Percentiles rank a stretch among this genome's conserved stretches.
These are phyloP conservation scores for Hemisphaericaspora nanyangensis DNA, from an alignment of 805 yeast species.

Conservation along the genomic window DNA sequence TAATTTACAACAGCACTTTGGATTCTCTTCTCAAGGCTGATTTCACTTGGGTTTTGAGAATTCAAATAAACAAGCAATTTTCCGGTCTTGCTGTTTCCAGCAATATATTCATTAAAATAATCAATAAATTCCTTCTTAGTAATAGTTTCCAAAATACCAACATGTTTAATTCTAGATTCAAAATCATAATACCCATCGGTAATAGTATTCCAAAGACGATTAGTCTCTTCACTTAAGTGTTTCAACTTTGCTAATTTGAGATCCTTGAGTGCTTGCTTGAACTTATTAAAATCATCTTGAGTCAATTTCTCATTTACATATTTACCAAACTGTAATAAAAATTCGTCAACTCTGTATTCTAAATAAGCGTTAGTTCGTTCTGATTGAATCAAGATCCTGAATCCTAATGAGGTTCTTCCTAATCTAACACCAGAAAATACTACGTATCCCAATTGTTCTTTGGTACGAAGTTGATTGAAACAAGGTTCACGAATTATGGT, in stretches of 20 bases:
- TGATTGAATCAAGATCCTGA: conserved; percentile 76
- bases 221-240: conserved; percentile 74
- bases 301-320: conserved; percentile 45
- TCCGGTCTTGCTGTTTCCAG: conserved; percentile 14
- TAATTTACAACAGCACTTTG: conserved; percentile 25
- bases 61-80: conserved; percentile 41
- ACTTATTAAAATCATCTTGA: conserved; percentile 62
- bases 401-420: conserved; percentile 69
- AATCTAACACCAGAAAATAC: conserved; percentile 75
- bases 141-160: conserved; percentile 49
- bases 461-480: conserved; percentile 84
- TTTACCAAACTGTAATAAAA: conserved; percentile 47
- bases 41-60: conserved; percentile 40
- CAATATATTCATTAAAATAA: conserved; percentile 42
- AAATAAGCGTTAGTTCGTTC: conserved; percentile 73
- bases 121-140: conserved; percentile 54
- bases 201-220: conserved; percentile 62
- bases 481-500: conserved; percentile 83
- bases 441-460: conserved; percentile 93
- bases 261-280: conserved; percentile 63
- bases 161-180: conserved; percentile 52
- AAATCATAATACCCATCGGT: conserved; percentile 80
- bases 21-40: conserved; percentile 16
- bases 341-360: conserved; percentile 70
- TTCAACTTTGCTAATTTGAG: conserved; percentile 68